Base-by-base conservation (phyloP, 176 grass and related monocot genomes). In the Rhynchospora tenuis region DNA sequence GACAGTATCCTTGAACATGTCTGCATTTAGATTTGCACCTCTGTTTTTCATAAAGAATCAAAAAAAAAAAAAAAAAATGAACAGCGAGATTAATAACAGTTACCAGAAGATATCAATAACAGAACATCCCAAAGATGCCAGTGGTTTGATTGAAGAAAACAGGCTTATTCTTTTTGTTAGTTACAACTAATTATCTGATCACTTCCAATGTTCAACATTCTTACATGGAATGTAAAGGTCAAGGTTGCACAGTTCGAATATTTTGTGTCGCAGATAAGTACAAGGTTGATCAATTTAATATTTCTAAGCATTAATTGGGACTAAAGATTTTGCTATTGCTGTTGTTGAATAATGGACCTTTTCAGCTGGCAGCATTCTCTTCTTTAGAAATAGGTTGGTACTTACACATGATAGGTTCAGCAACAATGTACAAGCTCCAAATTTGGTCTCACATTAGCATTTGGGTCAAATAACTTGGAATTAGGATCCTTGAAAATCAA, bases 1-100 rank as follows among this genome's bases (percentile, higher is more conserved):
- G 79, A 98, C 92, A 0, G 95, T 93, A 64, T 88, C 88, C 70
- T 98, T 90, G 79, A 89, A 92, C 29, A 89, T 50, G n/a, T 92
- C 85, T 63, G 78, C n/a, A n/a, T n/a, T n/a, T n/a, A n/a, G n/a
- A n/a, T 48, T 61, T 6, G 59, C 59, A 82, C 64, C 64, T 45
- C 79, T 81, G 56, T 64, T 47, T 75, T 54, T 4, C 1, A 2
- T 6, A 28, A 1, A 75, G 47, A 50, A 73, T n/a, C 15, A 52
- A 54, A 75, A 75, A 28, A 75, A 23, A 5, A 22, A 15, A 20
- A 6, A 52, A 22, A 75, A 52, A 26, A 27, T 27, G 23, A 16
- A 51, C 45, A n/a, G 20, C 6, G 52, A 15, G 9, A 28, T 23
- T 75, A n/a, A 51, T n/a, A n/a, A n/a, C n/a, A n/a, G 42, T 68